Evolutionary conservation across 2,329 filamentous ascomycete species (phyloP).

Genomic region (Fusarium miscanthi): DNA sequence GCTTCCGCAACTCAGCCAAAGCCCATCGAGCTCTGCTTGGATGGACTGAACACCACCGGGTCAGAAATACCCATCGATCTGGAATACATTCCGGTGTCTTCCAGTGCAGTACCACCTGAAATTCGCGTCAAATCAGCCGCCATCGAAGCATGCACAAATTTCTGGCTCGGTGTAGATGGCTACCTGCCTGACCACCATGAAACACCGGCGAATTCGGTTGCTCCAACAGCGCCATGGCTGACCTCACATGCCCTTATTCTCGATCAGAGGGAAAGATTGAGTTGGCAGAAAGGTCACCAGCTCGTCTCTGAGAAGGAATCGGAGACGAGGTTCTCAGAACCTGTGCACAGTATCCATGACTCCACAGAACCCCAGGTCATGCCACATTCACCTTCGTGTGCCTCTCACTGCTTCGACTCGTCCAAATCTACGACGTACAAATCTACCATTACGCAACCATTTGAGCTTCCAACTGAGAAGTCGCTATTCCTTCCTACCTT

Average conservation of each 20-base stretch:
- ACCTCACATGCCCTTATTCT: background rate
- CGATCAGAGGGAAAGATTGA: rapidly evolving
- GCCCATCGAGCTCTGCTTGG: background rate
- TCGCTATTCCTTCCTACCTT: background rate
- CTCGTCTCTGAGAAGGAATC: rapidly evolving
- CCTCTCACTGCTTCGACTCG: background rate
- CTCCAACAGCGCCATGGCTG: background rate
- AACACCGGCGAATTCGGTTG: background rate
- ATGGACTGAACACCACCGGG: background rate
- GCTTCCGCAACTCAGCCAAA: background rate
- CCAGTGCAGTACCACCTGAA: rapidly evolving
- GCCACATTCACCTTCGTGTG: background rate
- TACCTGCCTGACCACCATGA: conserved; percentile 5
- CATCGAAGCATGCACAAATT: background rate
- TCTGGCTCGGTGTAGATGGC: background rate
- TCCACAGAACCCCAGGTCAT: too few relatives aligned
- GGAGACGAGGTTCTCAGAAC: background rate
- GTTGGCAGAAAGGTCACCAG: background rate
- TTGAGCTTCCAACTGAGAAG: background rate
- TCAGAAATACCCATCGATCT: background rate
- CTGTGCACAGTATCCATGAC: rapidly evolving
- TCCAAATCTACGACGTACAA: background rate
- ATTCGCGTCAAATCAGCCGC: background rate
- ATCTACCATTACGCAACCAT: background rate
- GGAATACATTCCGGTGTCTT: background rate